Evolutionary conservation across 768 basidiomycete genomes (phyloP), one percentile per base, ranked within the genome.

Genomic region (Galerina marginata): DNA sequence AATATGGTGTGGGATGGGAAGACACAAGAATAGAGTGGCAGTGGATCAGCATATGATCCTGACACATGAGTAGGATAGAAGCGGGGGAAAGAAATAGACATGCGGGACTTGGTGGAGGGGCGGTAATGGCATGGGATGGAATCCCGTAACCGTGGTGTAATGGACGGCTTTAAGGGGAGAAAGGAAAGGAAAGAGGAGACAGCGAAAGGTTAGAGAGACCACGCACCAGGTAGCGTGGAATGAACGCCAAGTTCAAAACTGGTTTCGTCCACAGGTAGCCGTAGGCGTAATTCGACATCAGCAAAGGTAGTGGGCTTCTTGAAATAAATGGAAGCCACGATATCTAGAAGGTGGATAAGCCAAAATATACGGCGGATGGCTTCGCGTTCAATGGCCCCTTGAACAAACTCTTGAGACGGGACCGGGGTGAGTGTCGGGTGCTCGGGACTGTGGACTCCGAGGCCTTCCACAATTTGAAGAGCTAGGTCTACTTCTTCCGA

Each of bases 331-430:
- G 75, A 74, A 26, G 77, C 74, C 69, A 80, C 73, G 62, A 82
- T 74, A 67, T 89, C 86, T 68, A 89, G 79, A 60, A 86, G 75
- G 68, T 87, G 85, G 59, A 91, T 84, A 56, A 91, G 78, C 91
- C 92, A 93, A 73, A 93, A 92, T 59, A 90, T 86, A 57, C 92
- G 86, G 47, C 92, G 87, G n/a, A 87, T 79, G 61, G 89, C 89
- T 76, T 94, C 91, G 60, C 86, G 88, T 67, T 91, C 87, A 64
- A 90, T 85, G 48, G 83, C 83, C 55, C 78, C 78, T 62, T 87
- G 81, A 23, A 86, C 85, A 64, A 85, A 85, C 54, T 85, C 83
- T 54, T 84, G 77, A 59, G 86, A 80, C 53, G 86, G 85, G 44
- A 83, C 74, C 48, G 86, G 83, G 40, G 88, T 83, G 61, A 85